Conservation (phyloP, 2,329 filamentous ascomycete genomes). For the Coniochaeta sp. region DNA sequence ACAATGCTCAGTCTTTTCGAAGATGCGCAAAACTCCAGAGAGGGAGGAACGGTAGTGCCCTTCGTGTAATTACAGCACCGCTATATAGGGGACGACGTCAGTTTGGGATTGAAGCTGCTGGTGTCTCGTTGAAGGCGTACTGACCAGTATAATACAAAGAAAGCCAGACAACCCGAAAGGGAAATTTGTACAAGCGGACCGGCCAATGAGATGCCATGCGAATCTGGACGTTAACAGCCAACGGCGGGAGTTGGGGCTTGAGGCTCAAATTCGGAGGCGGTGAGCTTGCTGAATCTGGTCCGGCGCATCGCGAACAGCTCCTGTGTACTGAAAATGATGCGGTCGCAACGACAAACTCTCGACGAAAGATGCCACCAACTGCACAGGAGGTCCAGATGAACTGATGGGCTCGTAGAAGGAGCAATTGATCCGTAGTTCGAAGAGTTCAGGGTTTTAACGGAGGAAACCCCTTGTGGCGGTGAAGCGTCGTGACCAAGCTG, state of each 20-base stretch:
- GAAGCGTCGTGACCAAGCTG: neutral
- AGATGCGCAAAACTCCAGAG: neutral
- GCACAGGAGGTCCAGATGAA: neutral
- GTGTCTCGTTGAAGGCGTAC: constrained; percentile 23
- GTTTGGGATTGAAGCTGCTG: constrained; percentile 7
- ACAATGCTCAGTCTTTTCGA: neutral
- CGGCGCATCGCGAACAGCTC: constrained; percentile 19
- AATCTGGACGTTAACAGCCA: constrained; percentile 14
- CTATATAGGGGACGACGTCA: constrained; percentile 5
- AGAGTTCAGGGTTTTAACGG: neutral
- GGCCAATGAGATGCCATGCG: constrained; percentile 15
- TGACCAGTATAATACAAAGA: constrained; percentile 36
- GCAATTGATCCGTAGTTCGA: neutral
- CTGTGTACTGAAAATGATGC: constrained; percentile 4
- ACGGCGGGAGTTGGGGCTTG: constrained; percentile 7
- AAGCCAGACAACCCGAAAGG: constrained; percentile 18
- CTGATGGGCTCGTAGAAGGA: neutral
- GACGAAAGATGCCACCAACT: neutral
- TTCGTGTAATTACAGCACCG: neutral
- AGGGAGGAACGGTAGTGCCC: neutral
- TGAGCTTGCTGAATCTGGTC: constrained; percentile 10
- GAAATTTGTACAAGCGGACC: constrained; percentile 19
- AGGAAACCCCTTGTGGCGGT: neutral
- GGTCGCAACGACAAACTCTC: neutral
- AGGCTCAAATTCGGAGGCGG: constrained; percentile 15